Evolutionary conservation across 192 early-diverging fungal genomes (phyloP), one percentile per base, ranked within the genome.

Genomic region (Coemansia erecta): DNA sequence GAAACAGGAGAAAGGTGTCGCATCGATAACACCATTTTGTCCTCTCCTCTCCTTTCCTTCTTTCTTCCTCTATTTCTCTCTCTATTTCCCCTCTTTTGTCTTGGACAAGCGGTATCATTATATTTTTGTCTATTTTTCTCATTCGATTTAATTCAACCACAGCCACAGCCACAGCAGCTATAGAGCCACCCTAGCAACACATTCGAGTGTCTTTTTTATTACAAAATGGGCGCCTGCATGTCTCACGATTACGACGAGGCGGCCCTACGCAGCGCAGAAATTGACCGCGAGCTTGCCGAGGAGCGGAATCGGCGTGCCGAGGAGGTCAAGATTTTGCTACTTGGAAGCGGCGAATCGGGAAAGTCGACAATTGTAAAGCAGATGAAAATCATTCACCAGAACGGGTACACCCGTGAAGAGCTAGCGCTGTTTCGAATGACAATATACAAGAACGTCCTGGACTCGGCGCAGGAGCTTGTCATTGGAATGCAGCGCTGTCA

Each of bases 331-430:
- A 81, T 84, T 43, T 59, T 85, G 49, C 74, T 82, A 28, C 78
- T 84, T 18, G 90, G 91, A 28, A 90, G 87, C 58, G 94, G 93
- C 52, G 94, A 97, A 80, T 95, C 93, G 50, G 94, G 93, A 61
- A 95, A 94, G 72, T 93, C 92, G 42, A 97, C 94, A 44, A 94
- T 97, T 60, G 86, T 97, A 14, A 97, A 97, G 64, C 94, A 97
- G 72, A 97, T 97, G 94, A 95, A 93, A 79, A 92, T 97, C 68
- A 94, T 97, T 63, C 92, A 95, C 76, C 90, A 93, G 72, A 89
- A 91, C 56, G 94, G 92, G 10, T 95, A 92, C 69, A 89, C 88
- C 8, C 78, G 80, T 59, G 88, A 92, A 19, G 94, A 95, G 62
- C 67, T 92, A 31, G 76, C 83, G 47, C 68, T 85, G 23, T 92